Evolutionary conservation across 2,329 filamentous ascomycete species (phyloP).

Genomic region (Pseudogymnoascus verrucosus): DNA sequence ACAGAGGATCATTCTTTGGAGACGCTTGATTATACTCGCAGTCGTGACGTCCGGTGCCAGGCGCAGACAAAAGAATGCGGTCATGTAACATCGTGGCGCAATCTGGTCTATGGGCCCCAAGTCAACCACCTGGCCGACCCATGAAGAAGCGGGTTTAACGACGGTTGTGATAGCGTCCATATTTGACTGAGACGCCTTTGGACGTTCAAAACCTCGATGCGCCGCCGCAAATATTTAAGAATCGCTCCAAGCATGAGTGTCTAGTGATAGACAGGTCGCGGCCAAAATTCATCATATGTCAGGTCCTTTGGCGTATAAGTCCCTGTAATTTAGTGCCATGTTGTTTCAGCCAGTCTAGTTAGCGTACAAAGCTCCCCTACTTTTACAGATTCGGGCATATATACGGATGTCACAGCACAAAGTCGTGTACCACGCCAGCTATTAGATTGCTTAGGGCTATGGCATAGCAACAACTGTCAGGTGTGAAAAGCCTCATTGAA

Average conservation of each 20-base stretch:
- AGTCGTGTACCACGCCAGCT: no score
- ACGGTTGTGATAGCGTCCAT: neutral
- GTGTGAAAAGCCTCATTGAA: no score
- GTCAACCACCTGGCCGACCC: constrained; percentile 1
- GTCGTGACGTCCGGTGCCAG: neutral
- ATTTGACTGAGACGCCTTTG: neutral
- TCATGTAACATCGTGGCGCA: constrained; percentile 1
- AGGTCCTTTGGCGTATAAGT: neutral
- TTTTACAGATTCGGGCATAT: neutral
- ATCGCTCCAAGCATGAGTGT: neutral
- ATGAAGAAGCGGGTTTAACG: neutral
- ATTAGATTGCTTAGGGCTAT: no score
- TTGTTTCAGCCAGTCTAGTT: neutral
- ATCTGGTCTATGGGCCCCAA: constrained; percentile 6
- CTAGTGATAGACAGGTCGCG: no score
- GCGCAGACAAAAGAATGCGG: neutral
- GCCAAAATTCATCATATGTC: neutral
- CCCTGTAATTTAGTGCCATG: neutral
- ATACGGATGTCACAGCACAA: neutral
- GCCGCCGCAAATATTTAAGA: neutral
- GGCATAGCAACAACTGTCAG: no score
- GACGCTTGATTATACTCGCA: neutral
- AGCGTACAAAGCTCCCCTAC: neutral
- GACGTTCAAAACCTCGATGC: neutral
- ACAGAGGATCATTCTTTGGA: constrained; percentile 1